Base-by-base conservation (phyloP, 2,329 filamentous ascomycete genomes). In the Talaromyces verruculosus region DNA sequence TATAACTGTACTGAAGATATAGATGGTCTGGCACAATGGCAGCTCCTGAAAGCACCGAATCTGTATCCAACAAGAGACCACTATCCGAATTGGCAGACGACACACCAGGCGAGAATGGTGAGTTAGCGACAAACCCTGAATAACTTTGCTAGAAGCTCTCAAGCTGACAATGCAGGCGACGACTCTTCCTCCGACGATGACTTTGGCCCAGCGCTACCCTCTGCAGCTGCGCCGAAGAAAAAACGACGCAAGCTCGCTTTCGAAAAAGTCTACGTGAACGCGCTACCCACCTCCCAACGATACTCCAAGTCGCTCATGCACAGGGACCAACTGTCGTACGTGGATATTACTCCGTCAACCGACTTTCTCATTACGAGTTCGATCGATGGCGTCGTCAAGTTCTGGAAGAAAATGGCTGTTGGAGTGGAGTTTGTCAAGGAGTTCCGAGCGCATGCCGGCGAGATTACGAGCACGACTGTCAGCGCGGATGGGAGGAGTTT, bases 281-380 rank as follows among this genome's bases (percentile, higher is more conserved):
- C 95, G 45, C 85, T 99, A 43, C 95, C 95, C 4, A 87, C 87
- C 61, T 91, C 92, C 22, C 74, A 84, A 43, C 90, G 92, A 55
- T 99, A 99, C 80, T 96, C 91, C 66, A 96, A 93, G 75, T 98
- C 95, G 55, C 84, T 99, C 74, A 99, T 99, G 96, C 95, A 99
- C 85, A 93, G 94, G 81, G 95, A 99, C 71, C 93, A 97, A 80
- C 81, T 99, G 60, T 87, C 90, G 65, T 98, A 93, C 73, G 87
- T 92, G 69, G 96, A 89, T 13, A 89, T 97, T 77, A 97, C 96
- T 0, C 93, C 93, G 0, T 83, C 90, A 67, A 97, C 94, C 67
- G 95, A 98, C 71, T 99, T 99, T 75, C 84, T 99, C 43, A 95
- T 99, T 68, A 99, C 95, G 0, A 92, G 91, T 68, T 98, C 95